These are phyloP conservation scores for Plasmodium chabaudi DNA, from an alignment of 169 alveolate genomes.

Conservation along the genomic window DNA sequence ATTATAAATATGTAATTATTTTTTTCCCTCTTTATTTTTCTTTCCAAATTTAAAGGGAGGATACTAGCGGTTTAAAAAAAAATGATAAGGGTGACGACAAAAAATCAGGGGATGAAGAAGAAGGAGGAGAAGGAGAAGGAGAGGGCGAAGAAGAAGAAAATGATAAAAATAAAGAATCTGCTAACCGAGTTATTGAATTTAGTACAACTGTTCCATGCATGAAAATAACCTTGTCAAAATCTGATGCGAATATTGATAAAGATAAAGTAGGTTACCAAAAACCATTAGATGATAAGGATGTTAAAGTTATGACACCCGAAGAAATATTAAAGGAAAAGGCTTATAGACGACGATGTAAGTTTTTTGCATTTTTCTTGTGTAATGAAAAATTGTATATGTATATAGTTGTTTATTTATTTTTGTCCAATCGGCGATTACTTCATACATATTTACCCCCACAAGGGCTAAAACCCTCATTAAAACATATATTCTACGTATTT, in stretches of 20 bases:
- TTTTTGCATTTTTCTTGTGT: conserved; percentile 2
- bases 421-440: neutral
- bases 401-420: neutral
- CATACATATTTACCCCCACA: no score
- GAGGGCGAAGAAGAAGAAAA: conserved; percentile 32
- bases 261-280: conserved; percentile 66
- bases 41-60: conserved; percentile 25
- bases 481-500: neutral
- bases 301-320: conserved; percentile 65
- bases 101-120: conserved; percentile 34
- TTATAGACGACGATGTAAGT: conserved; percentile 62
- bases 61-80: conserved; percentile 22
- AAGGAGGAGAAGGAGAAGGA: conserved; percentile 34
- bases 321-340: conserved; percentile 64
- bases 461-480: no score
- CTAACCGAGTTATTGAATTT: conserved; percentile 57
- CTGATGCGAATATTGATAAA: conserved; percentile 46
- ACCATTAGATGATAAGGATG: conserved; percentile 62
- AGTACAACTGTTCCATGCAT: conserved; percentile 71
- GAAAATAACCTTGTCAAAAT: conserved; percentile 65
- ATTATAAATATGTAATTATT: neutral
- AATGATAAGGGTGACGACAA: conserved; percentile 16
- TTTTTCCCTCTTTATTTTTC: neutral
- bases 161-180: conserved; percentile 30
- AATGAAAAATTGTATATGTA: conserved; percentile 8